Base-by-base conservation (phyloP, 78 protist genomes). In the Dictyostelium intermedium region DNA sequence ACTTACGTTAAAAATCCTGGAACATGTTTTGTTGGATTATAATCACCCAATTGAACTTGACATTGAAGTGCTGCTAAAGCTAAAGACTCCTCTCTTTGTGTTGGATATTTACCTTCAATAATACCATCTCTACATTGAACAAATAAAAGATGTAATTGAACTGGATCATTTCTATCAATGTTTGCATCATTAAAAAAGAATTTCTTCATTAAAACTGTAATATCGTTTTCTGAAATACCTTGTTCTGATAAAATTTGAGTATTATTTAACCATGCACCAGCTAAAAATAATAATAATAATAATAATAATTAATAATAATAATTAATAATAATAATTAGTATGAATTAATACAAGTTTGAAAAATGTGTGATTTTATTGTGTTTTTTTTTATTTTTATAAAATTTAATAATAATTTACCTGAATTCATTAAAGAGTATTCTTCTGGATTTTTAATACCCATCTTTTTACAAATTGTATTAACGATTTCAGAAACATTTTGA, bases 101-200 rank as follows among this genome's bases (percentile, higher is more conserved):
- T 45, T 37, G 95, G 96, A 34, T 89, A 87, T 37, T 77, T 77
- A 47, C 93, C 97, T 41, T 85, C 83, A 41, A 74, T 9, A 70
- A 96, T 93, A 53, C 73, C 92, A 56, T 91, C 94, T 37, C 91
- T 60, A 70, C 93, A 77, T 85, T 97, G 95, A 47, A 84, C 97
- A 27, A 87, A 97, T 60, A 96, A 72, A 11, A 97, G 92, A 91
- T 97, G 98, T 56, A 97, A 70, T 84, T 95, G 97, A 25, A 96
- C 94, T 37, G 98, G 97, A 85, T 97, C 97, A 66, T 85, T 91
- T 35, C 91, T 83, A 60, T 97, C 97, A 45, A 98, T 85, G 43
- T 97, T 95, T 30, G 95, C 97, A 85, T 98, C 99, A 25, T 95
- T 91, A 74, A 83, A 97, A 91, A 95, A 97, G 80, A 95, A 98